phyloP scores from a whole-genome alignment of 345 rosid genomes.

The Trapa incisa region DNA sequence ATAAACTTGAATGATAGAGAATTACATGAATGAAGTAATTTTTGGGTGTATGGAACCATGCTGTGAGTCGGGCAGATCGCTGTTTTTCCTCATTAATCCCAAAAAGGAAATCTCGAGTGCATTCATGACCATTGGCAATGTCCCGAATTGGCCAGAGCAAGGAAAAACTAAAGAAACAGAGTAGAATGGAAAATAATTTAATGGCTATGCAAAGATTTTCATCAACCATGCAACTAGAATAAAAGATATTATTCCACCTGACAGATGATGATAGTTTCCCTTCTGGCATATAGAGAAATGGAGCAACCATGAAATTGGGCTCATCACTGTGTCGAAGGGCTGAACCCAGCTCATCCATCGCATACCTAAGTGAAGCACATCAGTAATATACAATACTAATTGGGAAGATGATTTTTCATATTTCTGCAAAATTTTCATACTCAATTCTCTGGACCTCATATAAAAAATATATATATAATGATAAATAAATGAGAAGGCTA shows the following conservation, averaged over 20 bases:
- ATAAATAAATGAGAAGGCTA: neutral
- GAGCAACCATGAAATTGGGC: conserved; percentile 83
- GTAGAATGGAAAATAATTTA: conserved; percentile 2
- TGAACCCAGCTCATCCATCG: conserved; percentile 95
- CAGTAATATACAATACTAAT: neutral
- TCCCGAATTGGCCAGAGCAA: conserved; percentile 68
- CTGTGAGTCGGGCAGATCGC: conserved; percentile 83
- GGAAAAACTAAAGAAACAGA: conserved; percentile 47
- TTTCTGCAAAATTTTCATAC: neutral
- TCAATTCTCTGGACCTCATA: neutral
- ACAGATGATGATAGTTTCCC: conserved; percentile 76
- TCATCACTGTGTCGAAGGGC: conserved; percentile 78
- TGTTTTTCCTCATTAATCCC: conserved; percentile 94
- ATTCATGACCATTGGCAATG: conserved; percentile 53
- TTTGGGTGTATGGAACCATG: conserved; percentile 82
- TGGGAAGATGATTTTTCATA: neutral
- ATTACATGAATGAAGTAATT: conserved; percentile 63
- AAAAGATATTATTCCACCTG: conserved; percentile 31
- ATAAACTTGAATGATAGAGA: neutral
- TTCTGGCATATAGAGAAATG: conserved; percentile 83
- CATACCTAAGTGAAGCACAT: conserved; percentile 47
- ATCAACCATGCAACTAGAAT: neutral
- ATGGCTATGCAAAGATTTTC: neutral
- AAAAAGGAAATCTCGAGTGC: conserved; percentile 71
- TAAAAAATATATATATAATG: neutral